A percentile compares a stretch with the other conserved stretches of the same genome.
Conservation (phyloP, 2,329 filamentous ascomycete genomes). For the Chalaropsis thielavioides region DNA sequence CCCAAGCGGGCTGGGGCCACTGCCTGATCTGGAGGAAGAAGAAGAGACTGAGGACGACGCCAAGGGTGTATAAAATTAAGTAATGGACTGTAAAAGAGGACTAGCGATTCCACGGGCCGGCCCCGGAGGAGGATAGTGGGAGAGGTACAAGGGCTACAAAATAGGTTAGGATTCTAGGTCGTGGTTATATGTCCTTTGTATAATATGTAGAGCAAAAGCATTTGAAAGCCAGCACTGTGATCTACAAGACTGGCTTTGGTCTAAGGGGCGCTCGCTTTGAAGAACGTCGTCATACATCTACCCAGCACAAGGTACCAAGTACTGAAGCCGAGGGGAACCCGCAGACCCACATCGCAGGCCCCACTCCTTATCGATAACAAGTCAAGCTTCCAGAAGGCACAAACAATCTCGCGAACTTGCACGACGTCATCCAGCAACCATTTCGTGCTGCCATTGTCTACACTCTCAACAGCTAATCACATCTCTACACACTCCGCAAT, state of each 20-base stretch:
- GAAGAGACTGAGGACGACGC: not conserved
- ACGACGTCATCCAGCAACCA: not conserved
- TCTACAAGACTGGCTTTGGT: not conserved
- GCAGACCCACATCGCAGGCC: not conserved
- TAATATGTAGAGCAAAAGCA: not conserved
- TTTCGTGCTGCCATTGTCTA: not conserved
- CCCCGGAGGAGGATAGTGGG: not conserved
- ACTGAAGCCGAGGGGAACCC: no score
- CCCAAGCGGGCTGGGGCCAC: conserved; percentile 18
- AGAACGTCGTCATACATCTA: no score
- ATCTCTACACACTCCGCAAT: not conserved
- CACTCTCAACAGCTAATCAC: not conserved
- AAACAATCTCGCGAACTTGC: not conserved
- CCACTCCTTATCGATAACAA: not conserved
- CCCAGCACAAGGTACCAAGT: no score
- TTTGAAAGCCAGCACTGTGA: not conserved
- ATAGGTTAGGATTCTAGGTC: not conserved
- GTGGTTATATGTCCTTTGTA: no score
- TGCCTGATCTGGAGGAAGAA: conserved; percentile 6
- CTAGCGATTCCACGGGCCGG: not conserved
- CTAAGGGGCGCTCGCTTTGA: not conserved
- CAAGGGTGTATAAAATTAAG: not conserved
- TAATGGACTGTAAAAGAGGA: not conserved
- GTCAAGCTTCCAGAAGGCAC: not conserved
- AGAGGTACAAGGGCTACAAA: not conserved